Conservation (phyloP, 2,329 filamentous ascomycete species). For the Colletotrichum limetticola region DNA sequence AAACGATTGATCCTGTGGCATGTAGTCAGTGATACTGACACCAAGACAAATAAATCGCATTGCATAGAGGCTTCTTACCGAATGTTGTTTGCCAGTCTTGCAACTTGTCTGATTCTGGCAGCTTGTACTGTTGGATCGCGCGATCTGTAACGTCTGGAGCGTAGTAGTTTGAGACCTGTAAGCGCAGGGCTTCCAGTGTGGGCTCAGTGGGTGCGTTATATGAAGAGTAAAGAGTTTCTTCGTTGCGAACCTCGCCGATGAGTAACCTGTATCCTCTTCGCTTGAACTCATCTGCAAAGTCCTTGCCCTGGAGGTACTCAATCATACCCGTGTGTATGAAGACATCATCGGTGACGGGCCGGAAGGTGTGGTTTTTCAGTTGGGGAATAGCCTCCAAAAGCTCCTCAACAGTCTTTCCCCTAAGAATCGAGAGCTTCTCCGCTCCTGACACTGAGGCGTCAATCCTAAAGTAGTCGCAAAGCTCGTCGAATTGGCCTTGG, state of each 20-base stretch:
- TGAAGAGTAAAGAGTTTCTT: conserved; percentile 54
- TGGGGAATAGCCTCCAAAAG: conserved; percentile 48
- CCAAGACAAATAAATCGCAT: fast-evolving
- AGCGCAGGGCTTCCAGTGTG: conserved; percentile 45
- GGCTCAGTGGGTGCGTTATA: conserved; percentile 49
- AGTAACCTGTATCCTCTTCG: conserved; percentile 47
- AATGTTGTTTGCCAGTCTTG: conserved; percentile 51
- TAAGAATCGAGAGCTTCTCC: conserved; percentile 46
- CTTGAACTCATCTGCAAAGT: conserved; percentile 51
- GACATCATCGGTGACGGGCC: conserved; percentile 53
- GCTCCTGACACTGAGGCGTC: conserved; percentile 34
- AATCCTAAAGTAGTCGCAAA: conserved; percentile 49
- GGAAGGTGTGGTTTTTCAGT: conserved; percentile 57
- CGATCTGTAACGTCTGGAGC: conserved; percentile 49
- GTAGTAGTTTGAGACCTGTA: conserved; percentile 56
- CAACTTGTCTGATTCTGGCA: conserved; percentile 44
- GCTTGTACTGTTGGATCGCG: conserved; percentile 46
- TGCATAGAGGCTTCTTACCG: conserved; percentile 37
- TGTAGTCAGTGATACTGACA: neutral
- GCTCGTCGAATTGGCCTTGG: conserved; percentile 54
- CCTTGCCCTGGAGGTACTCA: conserved; percentile 48
- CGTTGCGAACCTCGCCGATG: conserved; percentile 55
- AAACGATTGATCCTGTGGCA: conserved; percentile 42
- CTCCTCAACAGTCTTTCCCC: conserved; percentile 43
- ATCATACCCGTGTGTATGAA: conserved; percentile 52